A percentile compares a stretch with the other conserved stretches of the same genome.
Evolutionary conservation across 257 asterid species (phyloP).

Genomic region (Nicotiana tabacum): DNA sequence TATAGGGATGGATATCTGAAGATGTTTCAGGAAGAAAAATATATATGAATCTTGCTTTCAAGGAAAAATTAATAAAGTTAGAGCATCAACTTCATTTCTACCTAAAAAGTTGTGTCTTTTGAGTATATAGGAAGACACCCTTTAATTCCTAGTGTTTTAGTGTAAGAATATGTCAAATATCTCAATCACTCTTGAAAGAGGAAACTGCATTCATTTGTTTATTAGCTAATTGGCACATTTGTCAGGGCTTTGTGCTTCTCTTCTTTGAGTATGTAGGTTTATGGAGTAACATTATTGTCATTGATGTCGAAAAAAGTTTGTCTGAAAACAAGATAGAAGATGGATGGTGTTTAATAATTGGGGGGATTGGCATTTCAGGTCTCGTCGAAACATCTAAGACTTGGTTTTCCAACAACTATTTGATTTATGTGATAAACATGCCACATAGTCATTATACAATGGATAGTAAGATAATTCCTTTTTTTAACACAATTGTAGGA

Average conservation of each 20-base stretch:
- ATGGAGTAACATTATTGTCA: neutral
- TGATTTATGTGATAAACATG: slow-evolving; percentile 27
- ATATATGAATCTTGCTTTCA: neutral
- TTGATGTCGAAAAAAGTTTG: neutral
- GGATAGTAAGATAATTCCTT: slow-evolving; percentile 17
- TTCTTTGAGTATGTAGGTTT: neutral
- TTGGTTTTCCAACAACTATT: slow-evolving; percentile 16
- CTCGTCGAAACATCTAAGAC: neutral
- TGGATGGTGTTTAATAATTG: neutral
- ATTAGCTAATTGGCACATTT: neutral
- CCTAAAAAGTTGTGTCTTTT: neutral
- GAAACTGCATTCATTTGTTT: neutral
- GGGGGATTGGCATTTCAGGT: neutral
- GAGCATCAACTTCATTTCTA: neutral
- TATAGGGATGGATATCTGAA: neutral
- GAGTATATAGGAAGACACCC: neutral
- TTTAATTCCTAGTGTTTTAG: slow-evolving; percentile 1
- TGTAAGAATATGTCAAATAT: neutral
- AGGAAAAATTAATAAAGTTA: neutral
- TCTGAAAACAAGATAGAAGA: neutral
- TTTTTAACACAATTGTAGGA: slow-evolving; percentile 14
- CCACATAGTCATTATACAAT: neutral
- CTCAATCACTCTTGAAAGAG: neutral
- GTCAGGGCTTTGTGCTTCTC: neutral
- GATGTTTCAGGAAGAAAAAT: neutral